Conservation (phyloP, 352 stramenopile genomes). For the Phytopythium chamaehyphon region DNA sequence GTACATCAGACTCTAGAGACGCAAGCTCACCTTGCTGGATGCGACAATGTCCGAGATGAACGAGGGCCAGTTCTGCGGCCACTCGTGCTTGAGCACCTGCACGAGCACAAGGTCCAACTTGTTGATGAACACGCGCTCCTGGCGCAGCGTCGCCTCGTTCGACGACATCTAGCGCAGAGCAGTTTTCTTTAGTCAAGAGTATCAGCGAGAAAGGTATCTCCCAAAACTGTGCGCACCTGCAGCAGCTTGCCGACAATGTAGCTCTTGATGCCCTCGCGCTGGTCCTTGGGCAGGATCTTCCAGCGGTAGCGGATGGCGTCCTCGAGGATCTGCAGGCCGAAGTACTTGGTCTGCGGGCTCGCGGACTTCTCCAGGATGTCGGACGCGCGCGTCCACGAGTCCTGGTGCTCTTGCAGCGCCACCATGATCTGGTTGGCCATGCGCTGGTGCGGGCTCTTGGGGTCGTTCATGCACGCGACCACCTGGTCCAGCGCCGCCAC, state of each 20-base stretch:
- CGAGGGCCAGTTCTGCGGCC: conserved; percentile 99
- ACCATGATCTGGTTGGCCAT: conserved; percentile 94
- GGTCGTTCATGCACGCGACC: conserved; percentile 95
- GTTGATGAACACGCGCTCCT: conserved; percentile 92
- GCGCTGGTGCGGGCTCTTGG: conserved; percentile 89
- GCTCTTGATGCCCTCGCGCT: conserved; percentile 98
- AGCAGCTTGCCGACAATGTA: conserved; percentile 98
- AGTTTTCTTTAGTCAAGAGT: background rate
- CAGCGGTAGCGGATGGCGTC: conserved; percentile 97
- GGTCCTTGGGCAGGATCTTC: conserved; percentile 95
- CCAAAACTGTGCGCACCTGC: conserved; percentile 72
- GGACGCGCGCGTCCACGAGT: conserved; percentile 91
- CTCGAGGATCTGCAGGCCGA: conserved; percentile 94
- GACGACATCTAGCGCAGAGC: conserved; percentile 65
- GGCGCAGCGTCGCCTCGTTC: conserved; percentile 84
- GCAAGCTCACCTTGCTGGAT: conserved; percentile 78
- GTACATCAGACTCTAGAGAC: background rate
- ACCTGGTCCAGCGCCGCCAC: conserved; percentile 95
- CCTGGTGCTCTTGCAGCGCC: conserved; percentile 90
- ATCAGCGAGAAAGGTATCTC: no score
- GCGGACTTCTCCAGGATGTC: conserved; percentile 95
- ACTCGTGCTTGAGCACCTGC: conserved; percentile 99
- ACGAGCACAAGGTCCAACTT: conserved; percentile 97
- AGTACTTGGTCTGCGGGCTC: conserved; percentile 90
- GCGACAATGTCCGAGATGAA: conserved; percentile 98